phyloP scores from a whole-genome alignment of 257 asterid genomes.

The Lantana camara region DNA sequence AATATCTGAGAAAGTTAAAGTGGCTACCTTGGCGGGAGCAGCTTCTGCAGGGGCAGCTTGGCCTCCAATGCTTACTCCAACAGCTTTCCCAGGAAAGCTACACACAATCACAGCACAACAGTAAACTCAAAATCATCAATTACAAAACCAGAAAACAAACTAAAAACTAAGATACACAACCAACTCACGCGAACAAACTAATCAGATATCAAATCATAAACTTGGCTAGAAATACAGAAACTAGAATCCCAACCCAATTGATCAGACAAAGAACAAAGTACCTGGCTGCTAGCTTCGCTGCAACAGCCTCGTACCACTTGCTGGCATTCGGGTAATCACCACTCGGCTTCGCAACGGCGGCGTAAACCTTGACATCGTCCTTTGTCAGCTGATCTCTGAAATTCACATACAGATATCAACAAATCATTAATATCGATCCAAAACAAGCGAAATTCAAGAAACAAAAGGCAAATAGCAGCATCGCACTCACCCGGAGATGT shows the following conservation, averaged over 20 bases:
- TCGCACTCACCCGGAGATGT: slow-evolving; percentile 74
- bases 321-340: slow-evolving; percentile 75
- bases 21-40: slow-evolving; percentile 58
- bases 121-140: neutral
- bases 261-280: slow-evolving; percentile 9
- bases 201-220: neutral
- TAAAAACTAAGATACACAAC: neutral
- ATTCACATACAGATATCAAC: neutral
- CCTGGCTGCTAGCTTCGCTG: slow-evolving; percentile 69
- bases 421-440: neutral
- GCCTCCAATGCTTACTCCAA: slow-evolving; percentile 75
- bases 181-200: neutral
- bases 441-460: neutral
- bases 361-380: slow-evolving; percentile 79
- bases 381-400: slow-evolving; percentile 63
- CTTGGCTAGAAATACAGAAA: neutral
- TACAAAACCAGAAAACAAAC: neutral
- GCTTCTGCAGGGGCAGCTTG: slow-evolving; percentile 52
- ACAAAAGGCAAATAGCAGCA: neutral
- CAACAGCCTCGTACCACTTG: slow-evolving; percentile 73
- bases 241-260: neutral
- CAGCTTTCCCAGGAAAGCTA: slow-evolving; percentile 90
- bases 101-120: slow-evolving; percentile 4
- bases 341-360: slow-evolving; percentile 58
- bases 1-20: neutral